Evolutionary conservation across 179 eudicot genomes (phyloP).

Genomic region (Corrigiola litoralis): DNA sequence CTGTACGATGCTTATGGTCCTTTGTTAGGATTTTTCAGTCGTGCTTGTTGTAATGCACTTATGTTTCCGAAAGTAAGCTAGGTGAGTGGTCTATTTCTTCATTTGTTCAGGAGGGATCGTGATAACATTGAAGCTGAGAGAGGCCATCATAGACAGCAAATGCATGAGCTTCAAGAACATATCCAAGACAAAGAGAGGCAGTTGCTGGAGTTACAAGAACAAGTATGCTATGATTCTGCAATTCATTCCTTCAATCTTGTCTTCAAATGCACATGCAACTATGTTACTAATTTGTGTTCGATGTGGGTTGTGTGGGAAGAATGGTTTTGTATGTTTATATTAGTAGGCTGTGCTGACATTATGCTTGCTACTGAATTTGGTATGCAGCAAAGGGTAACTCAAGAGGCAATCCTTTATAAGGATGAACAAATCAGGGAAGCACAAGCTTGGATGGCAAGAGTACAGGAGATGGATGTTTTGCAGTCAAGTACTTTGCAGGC

Average conservation of each 20-base stretch:
- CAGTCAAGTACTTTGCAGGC: constrained; percentile 75
- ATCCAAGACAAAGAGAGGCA: constrained; percentile 87
- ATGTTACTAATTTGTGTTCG: neutral
- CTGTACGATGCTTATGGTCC: neutral
- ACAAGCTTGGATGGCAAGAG: constrained; percentile 80
- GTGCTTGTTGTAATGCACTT: neutral
- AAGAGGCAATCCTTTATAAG: constrained; percentile 67
- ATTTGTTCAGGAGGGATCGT: constrained; percentile 71
- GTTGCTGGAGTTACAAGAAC: constrained; percentile 90
- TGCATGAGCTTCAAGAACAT: constrained; percentile 94
- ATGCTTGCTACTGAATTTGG: neutral
- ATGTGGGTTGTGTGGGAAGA: neutral
- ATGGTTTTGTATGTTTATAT: neutral
- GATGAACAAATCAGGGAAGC: constrained; percentile 94
- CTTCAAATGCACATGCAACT: neutral
- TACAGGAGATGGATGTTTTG: constrained; percentile 86
- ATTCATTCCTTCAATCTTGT: neutral
- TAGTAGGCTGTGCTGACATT: neutral
- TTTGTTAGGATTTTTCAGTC: neutral
- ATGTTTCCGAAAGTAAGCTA: neutral
- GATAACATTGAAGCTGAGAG: constrained; percentile 92
- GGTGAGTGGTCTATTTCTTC: neutral
- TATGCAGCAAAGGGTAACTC: constrained; percentile 75
- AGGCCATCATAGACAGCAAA: constrained; percentile 77
- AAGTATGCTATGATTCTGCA: constrained; percentile 46